Conservation (phyloP, 306 rosid genomes). For the Cajanus cajan region DNA sequence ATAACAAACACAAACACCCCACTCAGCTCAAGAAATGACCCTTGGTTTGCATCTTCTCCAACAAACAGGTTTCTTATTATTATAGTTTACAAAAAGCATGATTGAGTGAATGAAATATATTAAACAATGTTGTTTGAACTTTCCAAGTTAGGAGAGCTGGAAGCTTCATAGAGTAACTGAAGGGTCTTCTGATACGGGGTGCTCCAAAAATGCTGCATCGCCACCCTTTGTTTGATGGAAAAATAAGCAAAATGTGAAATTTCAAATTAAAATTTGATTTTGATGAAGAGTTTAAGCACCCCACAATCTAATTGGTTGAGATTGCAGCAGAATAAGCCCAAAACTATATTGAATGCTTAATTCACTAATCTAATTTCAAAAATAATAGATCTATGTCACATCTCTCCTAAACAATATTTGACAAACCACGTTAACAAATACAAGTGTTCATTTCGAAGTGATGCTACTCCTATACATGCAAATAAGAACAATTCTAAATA, state of each 20-base stretch:
- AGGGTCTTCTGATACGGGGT: conserved; percentile 37
- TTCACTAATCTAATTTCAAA: not conserved
- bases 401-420: too few species aligned
- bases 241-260: not conserved
- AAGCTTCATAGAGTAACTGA: conserved; percentile 35
- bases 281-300: not conserved
- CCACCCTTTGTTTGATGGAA: conserved; percentile 19
- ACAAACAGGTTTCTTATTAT: conserved; percentile 69
- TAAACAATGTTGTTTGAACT: too few species aligned
- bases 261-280: conserved; percentile 22
- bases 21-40: conserved; percentile 25
- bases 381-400: too few species aligned
- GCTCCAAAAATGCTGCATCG: conserved; percentile 35
- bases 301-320: not conserved
- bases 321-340: not conserved
- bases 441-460: too few species aligned
- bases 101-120: conserved; percentile 16
- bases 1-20: conserved; percentile 53
- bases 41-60: conserved; percentile 56
- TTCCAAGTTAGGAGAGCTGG: conserved; percentile 36
- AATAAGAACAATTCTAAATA: too few species aligned
- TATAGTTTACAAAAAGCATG: too few species aligned
- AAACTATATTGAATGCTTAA: not conserved
- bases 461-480: too few species aligned
- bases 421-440: too few species aligned